Evolutionary conservation across 2,329 filamentous ascomycete species (phyloP), one percentile per base, ranked within the genome.

Genomic region (Curvularia sp.): DNA sequence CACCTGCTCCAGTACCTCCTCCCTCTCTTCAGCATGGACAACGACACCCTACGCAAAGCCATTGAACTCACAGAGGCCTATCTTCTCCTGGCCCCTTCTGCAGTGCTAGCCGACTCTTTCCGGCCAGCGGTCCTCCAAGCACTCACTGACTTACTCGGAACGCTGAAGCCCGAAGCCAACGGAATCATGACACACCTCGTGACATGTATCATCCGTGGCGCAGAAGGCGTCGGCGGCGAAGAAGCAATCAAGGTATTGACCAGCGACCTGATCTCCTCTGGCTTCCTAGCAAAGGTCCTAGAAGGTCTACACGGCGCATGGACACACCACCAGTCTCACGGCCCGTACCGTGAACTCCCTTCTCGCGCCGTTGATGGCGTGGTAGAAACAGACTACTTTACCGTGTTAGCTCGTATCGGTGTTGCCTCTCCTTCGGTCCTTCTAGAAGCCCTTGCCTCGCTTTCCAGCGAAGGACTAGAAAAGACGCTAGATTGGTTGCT

Each of bases 341-440:
- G 95, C 0, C 93, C 94, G 0, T 90, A 75, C 34, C 69, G 70
- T 15, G 73, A 91, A 69, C 84, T 85, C 25, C 90, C 85, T 65
- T 82, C 86, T 19, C 85, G 88, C 39, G 85, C 86, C 28, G 85
- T 97, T 32, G 89, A 89, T 67, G 87, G 88, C 12, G 84, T 93
- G 10, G 88, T 91, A 0, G 88, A 97, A 71, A 90, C 90, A 0
- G 91, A 97, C 72, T 97, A 96, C 74, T 90, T 96, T 71, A 86
- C 87, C 4, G 87, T 98, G 2, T 82, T 99, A 2, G 89, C 92
- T 1, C 89, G 93, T 1, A 84, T 98, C 15, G 86, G 89, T 0
- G 79, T 96, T 2, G 87, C 88, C 0, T 89, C 90, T 36, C 91
- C 93, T 0, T 78, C 78, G 2, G 80, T 90, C 1, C 89, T 97